Evolutionary conservation across 75 land plant genomes (phyloP).

Genomic region (Picea sitchensis): DNA sequence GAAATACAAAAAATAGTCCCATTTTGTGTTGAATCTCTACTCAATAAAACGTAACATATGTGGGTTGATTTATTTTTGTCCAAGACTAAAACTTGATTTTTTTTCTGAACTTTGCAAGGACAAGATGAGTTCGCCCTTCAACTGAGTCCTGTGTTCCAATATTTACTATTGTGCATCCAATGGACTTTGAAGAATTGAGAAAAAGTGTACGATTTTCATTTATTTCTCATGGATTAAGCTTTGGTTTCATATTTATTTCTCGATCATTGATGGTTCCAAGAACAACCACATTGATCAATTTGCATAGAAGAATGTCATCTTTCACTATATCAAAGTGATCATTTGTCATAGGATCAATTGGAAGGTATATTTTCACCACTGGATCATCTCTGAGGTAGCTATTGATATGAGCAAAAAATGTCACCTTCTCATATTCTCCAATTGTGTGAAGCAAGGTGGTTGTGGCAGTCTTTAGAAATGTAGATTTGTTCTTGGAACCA

Average conservation of each 20-base stretch:
- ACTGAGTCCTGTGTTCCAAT: conserved; percentile 55
- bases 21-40: no score
- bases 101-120: no score
- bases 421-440: conserved; percentile 50
- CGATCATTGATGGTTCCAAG: conserved; percentile 55
- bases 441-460: conserved; percentile 42
- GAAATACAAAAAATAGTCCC: no score
- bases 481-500: conserved; percentile 10
- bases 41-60: no score
- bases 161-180: conserved; percentile 61
- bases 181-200: conserved; percentile 54
- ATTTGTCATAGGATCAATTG: conserved; percentile 40
- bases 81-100: no score
- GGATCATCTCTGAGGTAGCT: conserved; percentile 35
- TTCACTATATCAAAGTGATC: conserved; percentile 41
- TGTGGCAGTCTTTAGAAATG: conserved; percentile 37
- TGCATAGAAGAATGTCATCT: conserved; percentile 45
- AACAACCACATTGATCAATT: conserved; percentile 49
- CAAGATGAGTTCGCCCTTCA: conserved; percentile 31
- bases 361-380: conserved; percentile 22
- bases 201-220: conserved; percentile 46
- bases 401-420: conserved; percentile 46
- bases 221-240: conserved; percentile 54
- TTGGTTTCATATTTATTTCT: conserved; percentile 37
- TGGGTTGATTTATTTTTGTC: no score